Evolutionary conservation across 225 moss, liverwort and hornwort genomes (phyloP).

Genomic region (Thuidium tamariscinum): DNA sequence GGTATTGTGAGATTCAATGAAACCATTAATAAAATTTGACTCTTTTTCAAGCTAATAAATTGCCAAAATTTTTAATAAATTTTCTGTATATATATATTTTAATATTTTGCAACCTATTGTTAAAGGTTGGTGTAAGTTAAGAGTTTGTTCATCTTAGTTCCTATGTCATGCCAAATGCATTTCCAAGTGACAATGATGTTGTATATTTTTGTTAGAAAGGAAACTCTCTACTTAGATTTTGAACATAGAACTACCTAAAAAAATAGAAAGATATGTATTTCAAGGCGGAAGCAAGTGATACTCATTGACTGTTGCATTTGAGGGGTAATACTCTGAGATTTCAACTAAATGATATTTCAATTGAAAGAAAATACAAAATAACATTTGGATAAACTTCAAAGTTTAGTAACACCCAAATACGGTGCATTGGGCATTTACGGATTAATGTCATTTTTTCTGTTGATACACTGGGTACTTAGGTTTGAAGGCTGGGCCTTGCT

Average conservation of each 20-base stretch:
- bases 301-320: not conserved
- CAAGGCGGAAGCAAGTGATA: not conserved
- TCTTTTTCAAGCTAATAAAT: not conserved
- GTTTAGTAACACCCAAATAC: not conserved
- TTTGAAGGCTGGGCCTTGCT: too few species aligned
- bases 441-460: too few species aligned
- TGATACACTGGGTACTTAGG: too few species aligned
- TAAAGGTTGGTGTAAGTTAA: too few species aligned
- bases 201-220: not conserved
- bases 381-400: not conserved
- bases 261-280: not conserved
- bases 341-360: too few species aligned
- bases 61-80: too few species aligned
- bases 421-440: not conserved
- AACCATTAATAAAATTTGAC: not conserved
- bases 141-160: too few species aligned
- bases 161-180: too few species aligned
- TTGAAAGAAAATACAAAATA: too few species aligned
- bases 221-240: not conserved
- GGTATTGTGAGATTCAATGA: not conserved
- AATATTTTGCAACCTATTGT: too few species aligned
- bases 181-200: not conserved
- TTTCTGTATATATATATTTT: too few species aligned
- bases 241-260: not conserved
- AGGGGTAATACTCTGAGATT: fast-evolving